Percentiles rank a stretch among this genome's conserved stretches.
These are phyloP conservation scores for Vaccinium corymbosum DNA, from an alignment of 148 eudicot genomes.

Conservation along the genomic window DNA sequence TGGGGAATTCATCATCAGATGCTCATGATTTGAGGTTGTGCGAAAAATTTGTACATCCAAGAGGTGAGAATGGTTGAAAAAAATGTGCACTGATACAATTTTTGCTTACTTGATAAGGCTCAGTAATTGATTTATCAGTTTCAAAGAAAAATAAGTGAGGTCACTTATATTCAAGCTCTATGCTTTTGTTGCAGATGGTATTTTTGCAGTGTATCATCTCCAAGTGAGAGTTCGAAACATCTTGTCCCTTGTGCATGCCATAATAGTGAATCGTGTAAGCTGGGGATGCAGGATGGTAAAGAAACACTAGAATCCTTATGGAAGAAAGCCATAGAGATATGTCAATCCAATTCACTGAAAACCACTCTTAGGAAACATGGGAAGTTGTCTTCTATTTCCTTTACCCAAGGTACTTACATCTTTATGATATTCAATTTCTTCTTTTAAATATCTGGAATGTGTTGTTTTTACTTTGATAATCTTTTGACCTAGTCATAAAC, in stretches of 20 bases:
- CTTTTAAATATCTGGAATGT: not conserved
- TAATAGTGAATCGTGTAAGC: constrained; percentile 36
- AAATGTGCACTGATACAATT: not conserved
- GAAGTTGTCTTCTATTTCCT: constrained; percentile 61
- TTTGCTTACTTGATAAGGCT: constrained; percentile 10
- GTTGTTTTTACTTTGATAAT: not conserved
- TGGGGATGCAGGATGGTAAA: constrained; percentile 35
- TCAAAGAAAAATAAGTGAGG: not conserved
- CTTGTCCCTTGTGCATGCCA: constrained; percentile 44
- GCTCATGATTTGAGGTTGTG: constrained; percentile 53
- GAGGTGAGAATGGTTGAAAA: constrained; percentile 40
- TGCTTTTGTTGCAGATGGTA: constrained; percentile 55
- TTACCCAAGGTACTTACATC: constrained; percentile 54
- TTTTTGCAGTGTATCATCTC: constrained; percentile 68
- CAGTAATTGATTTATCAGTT: constrained; percentile 2
- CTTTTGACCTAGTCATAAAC: not conserved
- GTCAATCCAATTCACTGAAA: constrained; percentile 63
- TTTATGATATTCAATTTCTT: not conserved
- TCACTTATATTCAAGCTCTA: not conserved
- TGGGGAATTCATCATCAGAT: constrained; percentile 46
- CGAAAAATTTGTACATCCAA: constrained; percentile 46
- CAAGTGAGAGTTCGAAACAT: constrained; percentile 70
- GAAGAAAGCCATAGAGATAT: constrained; percentile 61
- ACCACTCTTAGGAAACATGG: constrained; percentile 71
- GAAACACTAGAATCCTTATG: constrained; percentile 63